Base-by-base conservation (phyloP, 208 protist genomes). In the Leishmania major region DNA sequence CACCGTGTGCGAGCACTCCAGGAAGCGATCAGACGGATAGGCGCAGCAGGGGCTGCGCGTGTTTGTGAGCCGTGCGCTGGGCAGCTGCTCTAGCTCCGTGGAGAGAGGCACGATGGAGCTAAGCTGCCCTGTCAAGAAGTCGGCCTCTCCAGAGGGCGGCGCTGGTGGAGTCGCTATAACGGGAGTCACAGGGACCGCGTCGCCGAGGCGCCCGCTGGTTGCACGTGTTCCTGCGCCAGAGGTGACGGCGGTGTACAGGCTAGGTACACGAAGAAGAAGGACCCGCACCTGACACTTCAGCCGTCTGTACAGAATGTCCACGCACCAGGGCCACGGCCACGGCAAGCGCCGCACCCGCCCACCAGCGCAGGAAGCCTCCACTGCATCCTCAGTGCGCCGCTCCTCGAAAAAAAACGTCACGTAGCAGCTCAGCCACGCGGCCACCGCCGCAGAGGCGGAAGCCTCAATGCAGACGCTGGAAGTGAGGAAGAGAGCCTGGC, bases 11-110 rank as follows among this genome's bases (percentile, higher is more conserved):
- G 69, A 43, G 17, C 31, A 69, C 40, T 85, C 82, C 11, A 83
- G 67, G 37, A 87, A 87, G 45, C 77, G 35, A 59, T 82, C 80
- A 11, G 67, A 75, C 0, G 88, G 88, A 75, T 82, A 81, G 17
- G 45, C n/a, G 43, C 60, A 28, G 74, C 55, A 25, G 55, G 10
- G 4, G 40, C 31, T 45, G 35, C 40, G 62, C 4, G 75, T 49
- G 75, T 31, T 55, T 31, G 73, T 60, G 73, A 35, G n/a, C 73
- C 51, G 43, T 72, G 81, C 64, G n/a, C 25, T 67, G 62, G 25
- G 70, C 22, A 74, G 22, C 45, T 31, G 25, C 45, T 55, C 45
- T 28, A 74, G 25, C 70, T 74, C 40, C 6, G n/a, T 66, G 49
- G 55, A 77, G 40, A 40, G n/a, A 37, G 35, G 25, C 8, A 22